These are phyloP conservation scores for Cydonia oblonga DNA, from an alignment of 331 rosid species.

Conservation along the genomic window DNA sequence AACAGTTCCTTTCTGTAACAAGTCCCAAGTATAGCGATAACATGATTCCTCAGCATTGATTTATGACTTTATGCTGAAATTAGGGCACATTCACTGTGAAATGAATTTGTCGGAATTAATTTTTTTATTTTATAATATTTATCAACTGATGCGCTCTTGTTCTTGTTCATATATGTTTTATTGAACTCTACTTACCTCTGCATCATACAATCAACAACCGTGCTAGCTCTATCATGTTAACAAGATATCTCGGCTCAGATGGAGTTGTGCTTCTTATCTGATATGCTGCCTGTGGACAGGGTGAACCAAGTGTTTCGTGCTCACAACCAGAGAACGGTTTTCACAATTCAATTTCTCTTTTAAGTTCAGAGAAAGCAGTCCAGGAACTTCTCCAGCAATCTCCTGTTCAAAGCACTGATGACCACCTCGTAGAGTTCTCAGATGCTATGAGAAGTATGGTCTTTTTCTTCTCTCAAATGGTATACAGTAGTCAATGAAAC, in stretches of 20 bases:
- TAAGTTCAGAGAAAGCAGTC: constrained; percentile 63
- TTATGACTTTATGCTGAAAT: background rate
- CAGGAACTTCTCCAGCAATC: constrained; percentile 63
- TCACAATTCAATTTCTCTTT: constrained; percentile 44
- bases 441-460: constrained; percentile 85
- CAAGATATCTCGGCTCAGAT: background rate
- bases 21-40: background rate
- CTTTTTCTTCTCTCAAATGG: constrained; percentile 17
- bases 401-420: constrained; percentile 62
- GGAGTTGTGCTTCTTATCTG: constrained; percentile 1
- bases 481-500: constrained; percentile 20
- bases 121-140: no score
- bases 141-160: no score
- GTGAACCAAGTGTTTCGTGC: constrained; percentile 34
- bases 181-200: background rate
- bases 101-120: background rate
- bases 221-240: background rate
- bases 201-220: background rate
- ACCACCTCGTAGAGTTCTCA: constrained; percentile 86
- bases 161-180: background rate
- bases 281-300: constrained; percentile 37
- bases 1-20: background rate
- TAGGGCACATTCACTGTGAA: background rate
- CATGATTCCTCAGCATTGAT: background rate
- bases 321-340: constrained; percentile 56